Evolutionary conservation across 805 yeast genomes (phyloP).

Genomic region (Grigorovia jiainica): DNA sequence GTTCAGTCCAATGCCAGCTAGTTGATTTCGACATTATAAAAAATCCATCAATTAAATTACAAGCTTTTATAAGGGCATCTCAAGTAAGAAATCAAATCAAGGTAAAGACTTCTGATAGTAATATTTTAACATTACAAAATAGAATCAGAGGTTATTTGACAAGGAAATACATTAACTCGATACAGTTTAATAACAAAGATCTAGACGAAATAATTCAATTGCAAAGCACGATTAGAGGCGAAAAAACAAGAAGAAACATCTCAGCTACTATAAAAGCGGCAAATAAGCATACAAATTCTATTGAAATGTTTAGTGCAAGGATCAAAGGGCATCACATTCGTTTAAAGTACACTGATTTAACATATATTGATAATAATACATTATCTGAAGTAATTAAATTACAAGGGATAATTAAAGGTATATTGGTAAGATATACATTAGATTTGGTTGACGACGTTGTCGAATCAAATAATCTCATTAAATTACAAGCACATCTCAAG

Average conservation of each 20-base stretch:
- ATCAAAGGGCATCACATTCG: slow-evolving; percentile 9
- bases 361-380: background rate
- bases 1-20: slow-evolving; percentile 3
- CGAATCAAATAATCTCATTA: slow-evolving; percentile 33
- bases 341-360: background rate
- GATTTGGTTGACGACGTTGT: slow-evolving; percentile 48
- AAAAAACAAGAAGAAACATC: background rate
- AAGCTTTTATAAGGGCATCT: slow-evolving; percentile 13
- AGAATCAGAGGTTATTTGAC: slow-evolving; percentile 37
- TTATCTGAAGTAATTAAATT: slow-evolving; percentile 30
- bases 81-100: background rate
- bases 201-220: slow-evolving; percentile 32
- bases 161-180: slow-evolving; percentile 28
- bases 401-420: slow-evolving; percentile 58
- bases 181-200: background rate
- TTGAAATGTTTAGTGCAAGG: slow-evolving; percentile 8
- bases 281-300: slow-evolving; percentile 10
- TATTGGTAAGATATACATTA: slow-evolving; percentile 44
- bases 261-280: slow-evolving; percentile 13
- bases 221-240: slow-evolving; percentile 54
- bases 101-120: background rate
- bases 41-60: slow-evolving; percentile 14
- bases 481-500: slow-evolving; percentile 47
- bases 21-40: slow-evolving; percentile 3
- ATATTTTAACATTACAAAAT: slow-evolving; percentile 39